Percentiles rank a stretch among this genome's conserved stretches.
phyloP scores from a whole-genome alignment of 2,329 filamentous ascomycete genomes.

The Biscogniauxia mediterranea region DNA sequence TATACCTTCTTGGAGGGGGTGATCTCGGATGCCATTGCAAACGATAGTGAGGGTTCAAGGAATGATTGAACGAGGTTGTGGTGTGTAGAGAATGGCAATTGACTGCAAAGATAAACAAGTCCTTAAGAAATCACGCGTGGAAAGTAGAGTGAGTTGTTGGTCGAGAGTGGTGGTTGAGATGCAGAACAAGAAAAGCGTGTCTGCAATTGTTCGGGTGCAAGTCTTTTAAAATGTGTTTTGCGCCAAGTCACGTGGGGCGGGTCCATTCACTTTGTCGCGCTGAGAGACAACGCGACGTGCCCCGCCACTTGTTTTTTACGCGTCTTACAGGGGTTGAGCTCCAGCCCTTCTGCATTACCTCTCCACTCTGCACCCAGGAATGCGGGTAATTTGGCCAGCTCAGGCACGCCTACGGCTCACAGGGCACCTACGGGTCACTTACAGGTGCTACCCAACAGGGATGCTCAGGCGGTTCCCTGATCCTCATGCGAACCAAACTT shows the following conservation, averaged over 20 bases:
- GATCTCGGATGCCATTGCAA: conserved; percentile 72
- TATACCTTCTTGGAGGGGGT: conserved; percentile 58
- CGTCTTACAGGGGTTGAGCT: conserved; percentile 9
- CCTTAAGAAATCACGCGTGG: conserved; percentile 19
- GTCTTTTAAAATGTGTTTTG: conserved; percentile 26
- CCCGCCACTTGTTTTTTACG: conserved; percentile 27
- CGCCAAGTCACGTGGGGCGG: conserved; percentile 29
- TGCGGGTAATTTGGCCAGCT: conserved; percentile 12
- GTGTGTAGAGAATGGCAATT: conserved; percentile 7
- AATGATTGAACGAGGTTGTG: conserved; percentile 15
- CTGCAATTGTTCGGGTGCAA: conserved; percentile 15
- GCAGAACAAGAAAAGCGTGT: conserved; percentile 22
- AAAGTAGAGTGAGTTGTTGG: conserved; percentile 8
- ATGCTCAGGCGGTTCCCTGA: conserved; percentile 6
- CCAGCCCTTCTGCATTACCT: not conserved
- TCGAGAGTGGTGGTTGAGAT: conserved; percentile 16
- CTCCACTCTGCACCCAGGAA: conserved; percentile 1
- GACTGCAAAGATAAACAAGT: conserved; percentile 1
- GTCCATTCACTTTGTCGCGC: conserved; percentile 17
- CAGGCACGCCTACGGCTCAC: conserved; percentile 11
- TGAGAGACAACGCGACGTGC: conserved; percentile 20
- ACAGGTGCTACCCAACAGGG: conserved; percentile 11
- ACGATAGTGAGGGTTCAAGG: conserved; percentile 14
- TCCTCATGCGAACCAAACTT: conserved; percentile 13
- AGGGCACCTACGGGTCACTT: too few relatives aligned